Evolutionary conservation across 176 grass and related monocot species (phyloP).

Genomic region (Puya raimondii): DNA sequence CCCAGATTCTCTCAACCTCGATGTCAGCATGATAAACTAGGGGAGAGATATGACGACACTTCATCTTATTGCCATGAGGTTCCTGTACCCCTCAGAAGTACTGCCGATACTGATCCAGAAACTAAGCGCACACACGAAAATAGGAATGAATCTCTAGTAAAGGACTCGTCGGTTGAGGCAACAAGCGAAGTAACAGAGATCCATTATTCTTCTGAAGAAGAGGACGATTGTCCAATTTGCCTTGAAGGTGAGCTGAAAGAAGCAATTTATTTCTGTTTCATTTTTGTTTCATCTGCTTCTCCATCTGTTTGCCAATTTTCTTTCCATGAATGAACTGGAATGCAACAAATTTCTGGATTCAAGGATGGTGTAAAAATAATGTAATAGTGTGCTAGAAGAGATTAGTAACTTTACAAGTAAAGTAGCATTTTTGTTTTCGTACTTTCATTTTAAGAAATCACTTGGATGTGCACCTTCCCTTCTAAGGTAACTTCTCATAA

Average conservation of each 20-base stretch:
- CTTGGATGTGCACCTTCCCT: no score
- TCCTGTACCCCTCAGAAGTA: background rate
- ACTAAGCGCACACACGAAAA: background rate
- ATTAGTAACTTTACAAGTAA: no score
- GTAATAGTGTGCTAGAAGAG: no score
- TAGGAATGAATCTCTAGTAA: background rate
- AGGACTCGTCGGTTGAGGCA: background rate
- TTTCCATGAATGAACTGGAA: no score
- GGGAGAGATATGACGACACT: background rate
- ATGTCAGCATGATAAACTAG: background rate
- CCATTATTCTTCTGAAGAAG: background rate
- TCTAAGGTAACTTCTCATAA: no score
- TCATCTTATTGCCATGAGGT: background rate
- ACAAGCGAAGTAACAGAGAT: background rate
- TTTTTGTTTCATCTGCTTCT: background rate
- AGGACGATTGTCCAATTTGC: slow-evolving; percentile 1
- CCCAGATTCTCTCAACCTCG: background rate
- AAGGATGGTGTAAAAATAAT: no score
- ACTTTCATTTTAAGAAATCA: no score
- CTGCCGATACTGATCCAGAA: background rate
- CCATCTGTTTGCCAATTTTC: no score
- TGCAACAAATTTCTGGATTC: no score
- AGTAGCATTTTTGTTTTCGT: no score
- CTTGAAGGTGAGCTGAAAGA: background rate
- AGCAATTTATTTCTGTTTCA: background rate